Evolutionary conservation across 2,329 filamentous ascomycete species (phyloP), one percentile per base, ranked within the genome.

Genomic region (Botrytis hyacinthi): DNA sequence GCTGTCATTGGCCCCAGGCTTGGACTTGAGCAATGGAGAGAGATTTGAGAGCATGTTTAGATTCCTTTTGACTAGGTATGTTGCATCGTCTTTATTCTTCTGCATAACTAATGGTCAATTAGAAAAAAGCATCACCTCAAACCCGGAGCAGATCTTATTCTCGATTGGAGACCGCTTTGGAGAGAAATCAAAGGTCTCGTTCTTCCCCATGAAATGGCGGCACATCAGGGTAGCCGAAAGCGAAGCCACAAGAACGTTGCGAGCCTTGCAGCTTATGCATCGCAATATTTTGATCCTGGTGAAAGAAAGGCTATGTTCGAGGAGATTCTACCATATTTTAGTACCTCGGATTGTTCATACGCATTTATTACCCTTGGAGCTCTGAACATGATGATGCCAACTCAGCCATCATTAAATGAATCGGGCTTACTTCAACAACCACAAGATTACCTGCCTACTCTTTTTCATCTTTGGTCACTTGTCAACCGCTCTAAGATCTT

Each of bases 41-140:
- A 90, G 95, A 74, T 99, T 99, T 82, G 89, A 95, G 63, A 96
- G 93, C 85, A 98, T 98, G 95, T 95, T 98, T 80, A 92, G 98
- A n/a, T 66, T 70, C 83, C 91, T 93, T 18, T 84, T 99, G 78
- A 97, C 95, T n/a, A 97, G 96, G 94, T 96, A 84, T 83, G 91
- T 84, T 10, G 4, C 9, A 26, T 16, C n/a, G 8, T 54, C 51
- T 35, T 57, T n/a, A 18, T 46, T 59, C 1, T 54, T 54, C 26
- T 60, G 46, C 61, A 60, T 22, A 72, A 18, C 62, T 72, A 44
- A 72, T 72, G 46, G n/a, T 68, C 29, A 32, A 46, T 48, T 77
- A 96, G 94, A 84, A 95, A 95, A 81, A 97, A 97, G 81, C 95
- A 98, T 83, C 98, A 98, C 82, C 88, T 99, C 48, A 94, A 93